Evolutionary conservation across 306 rosid species (phyloP).

Genomic region (Dryas drummondii): DNA sequence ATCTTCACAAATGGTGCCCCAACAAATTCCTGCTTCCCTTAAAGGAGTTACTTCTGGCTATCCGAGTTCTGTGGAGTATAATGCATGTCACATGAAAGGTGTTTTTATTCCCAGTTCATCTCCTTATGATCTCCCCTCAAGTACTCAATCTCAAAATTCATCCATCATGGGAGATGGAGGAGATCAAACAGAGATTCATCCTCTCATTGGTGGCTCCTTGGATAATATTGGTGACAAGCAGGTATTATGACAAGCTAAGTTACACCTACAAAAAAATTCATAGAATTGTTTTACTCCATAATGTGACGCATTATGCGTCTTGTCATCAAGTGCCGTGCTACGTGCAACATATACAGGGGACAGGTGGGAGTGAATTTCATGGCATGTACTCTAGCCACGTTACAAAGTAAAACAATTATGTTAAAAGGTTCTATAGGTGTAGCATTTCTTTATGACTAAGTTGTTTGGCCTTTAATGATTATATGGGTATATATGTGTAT

Average conservation of each 20-base stretch:
- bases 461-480: slow-evolving; percentile 7
- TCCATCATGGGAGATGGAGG: slow-evolving; percentile 60
- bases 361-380: not conserved
- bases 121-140: slow-evolving; percentile 70
- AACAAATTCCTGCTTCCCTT: slow-evolving; percentile 62
- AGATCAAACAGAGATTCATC: slow-evolving; percentile 55
- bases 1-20: slow-evolving; percentile 58
- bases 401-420: not conserved
- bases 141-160: slow-evolving; percentile 69
- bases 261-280: not conserved
- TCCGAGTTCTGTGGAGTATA: slow-evolving; percentile 61
- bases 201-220: slow-evolving; percentile 57
- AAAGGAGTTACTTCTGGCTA: slow-evolving; percentile 56
- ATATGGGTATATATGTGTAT: not conserved
- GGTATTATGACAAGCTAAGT: slow-evolving; percentile 42
- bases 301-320: not conserved
- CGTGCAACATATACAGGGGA: not conserved
- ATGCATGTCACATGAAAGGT: slow-evolving; percentile 55
- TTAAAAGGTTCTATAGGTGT: no score
- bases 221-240: slow-evolving; percentile 67
- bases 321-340: not conserved
- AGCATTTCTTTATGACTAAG: not conserved
- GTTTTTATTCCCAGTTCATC: slow-evolving; percentile 65
- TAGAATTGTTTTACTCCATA: not conserved
- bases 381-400: not conserved